These are phyloP conservation scores for Podaxis sp. DNA, from an alignment of 768 basidiomycete genomes.

Conservation along the genomic window DNA sequence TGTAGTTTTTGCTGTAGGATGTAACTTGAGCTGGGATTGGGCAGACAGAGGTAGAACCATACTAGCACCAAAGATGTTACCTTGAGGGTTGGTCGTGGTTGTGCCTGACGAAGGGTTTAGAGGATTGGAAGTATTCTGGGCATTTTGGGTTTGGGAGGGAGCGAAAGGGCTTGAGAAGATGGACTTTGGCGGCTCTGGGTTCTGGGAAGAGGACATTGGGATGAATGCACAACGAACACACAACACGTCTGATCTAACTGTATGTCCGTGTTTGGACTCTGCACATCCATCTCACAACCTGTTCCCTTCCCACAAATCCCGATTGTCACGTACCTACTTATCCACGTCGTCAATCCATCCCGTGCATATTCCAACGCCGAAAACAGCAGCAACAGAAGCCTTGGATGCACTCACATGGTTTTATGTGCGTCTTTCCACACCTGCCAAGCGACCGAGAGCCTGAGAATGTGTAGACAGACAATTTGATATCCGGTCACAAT, in stretches of 20 bases:
- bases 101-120: background rate
- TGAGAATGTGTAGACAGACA: slow-evolving; percentile 33
- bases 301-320: too few relatives aligned
- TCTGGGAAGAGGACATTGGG: slow-evolving; percentile 18
- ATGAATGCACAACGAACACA: background rate
- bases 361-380: slow-evolving; percentile 36
- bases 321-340: too few relatives aligned
- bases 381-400: slow-evolving; percentile 40
- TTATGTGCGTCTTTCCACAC: slow-evolving; percentile 25
- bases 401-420: slow-evolving; percentile 48
- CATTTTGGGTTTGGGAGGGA: background rate
- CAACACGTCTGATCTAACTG: slow-evolving; percentile 4
- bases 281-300: too few relatives aligned
- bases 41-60: slow-evolving; percentile 5
- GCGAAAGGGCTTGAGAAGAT: background rate
- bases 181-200: background rate
- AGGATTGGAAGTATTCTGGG: background rate
- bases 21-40: background rate
- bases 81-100: background rate
- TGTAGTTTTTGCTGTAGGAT: background rate
- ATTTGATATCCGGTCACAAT: slow-evolving; percentile 38
- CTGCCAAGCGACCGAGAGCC: background rate
- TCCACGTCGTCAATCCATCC: too few relatives aligned
- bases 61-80: slow-evolving; percentile 5
- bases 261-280: slow-evolving; percentile 4